Percentiles rank a stretch among this genome's conserved stretches.
These are phyloP conservation scores for Phytophthora tubulina DNA, from an alignment of 352 stramenopile genomes.

Conservation along the genomic window DNA sequence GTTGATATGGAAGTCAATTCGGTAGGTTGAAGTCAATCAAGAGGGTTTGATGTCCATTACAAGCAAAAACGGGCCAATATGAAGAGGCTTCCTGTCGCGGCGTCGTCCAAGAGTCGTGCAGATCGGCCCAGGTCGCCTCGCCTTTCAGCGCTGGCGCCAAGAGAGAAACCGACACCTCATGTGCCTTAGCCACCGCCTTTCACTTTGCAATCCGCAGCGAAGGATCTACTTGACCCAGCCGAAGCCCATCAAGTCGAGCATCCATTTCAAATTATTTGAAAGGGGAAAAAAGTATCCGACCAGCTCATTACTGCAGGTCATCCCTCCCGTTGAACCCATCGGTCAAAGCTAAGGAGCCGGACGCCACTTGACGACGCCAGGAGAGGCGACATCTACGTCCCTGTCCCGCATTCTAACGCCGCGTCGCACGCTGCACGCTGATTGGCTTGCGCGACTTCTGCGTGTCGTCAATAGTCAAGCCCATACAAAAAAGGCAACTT, in stretches of 20 bases:
- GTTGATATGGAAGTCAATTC: background rate
- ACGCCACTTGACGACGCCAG: constrained; percentile 27
- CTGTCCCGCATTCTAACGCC: constrained; percentile 45
- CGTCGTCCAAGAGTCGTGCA: constrained; percentile 50
- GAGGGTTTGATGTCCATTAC: constrained; percentile 22
- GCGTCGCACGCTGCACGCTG: constrained; percentile 41
- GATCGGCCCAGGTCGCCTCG: constrained; percentile 44
- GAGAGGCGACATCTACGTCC: constrained; percentile 31
- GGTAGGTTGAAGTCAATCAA: background rate
- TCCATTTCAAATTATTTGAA: constrained; percentile 34
- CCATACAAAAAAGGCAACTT: constrained; percentile 36
- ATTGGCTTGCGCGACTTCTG: constrained; percentile 32
- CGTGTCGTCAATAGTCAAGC: constrained; percentile 42
- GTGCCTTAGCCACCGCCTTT: constrained; percentile 92
- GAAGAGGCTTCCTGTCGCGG: constrained; percentile 30
- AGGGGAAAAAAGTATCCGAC: constrained; percentile 43
- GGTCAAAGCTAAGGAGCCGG: constrained; percentile 6
- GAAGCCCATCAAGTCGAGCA: constrained; percentile 91
- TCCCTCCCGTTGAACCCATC: constrained; percentile 38
- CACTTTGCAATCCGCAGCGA: constrained; percentile 43
- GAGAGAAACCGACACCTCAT: constrained; percentile 51
- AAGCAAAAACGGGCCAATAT: constrained; percentile 31
- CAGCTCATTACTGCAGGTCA: constrained; percentile 23
- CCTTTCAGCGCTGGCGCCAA: constrained; percentile 47
- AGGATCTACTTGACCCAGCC: constrained; percentile 38